These are phyloP conservation scores for Ustilago vetiveriae DNA, from an alignment of 1,284 basidiomycete species.

Conservation along the genomic window DNA sequence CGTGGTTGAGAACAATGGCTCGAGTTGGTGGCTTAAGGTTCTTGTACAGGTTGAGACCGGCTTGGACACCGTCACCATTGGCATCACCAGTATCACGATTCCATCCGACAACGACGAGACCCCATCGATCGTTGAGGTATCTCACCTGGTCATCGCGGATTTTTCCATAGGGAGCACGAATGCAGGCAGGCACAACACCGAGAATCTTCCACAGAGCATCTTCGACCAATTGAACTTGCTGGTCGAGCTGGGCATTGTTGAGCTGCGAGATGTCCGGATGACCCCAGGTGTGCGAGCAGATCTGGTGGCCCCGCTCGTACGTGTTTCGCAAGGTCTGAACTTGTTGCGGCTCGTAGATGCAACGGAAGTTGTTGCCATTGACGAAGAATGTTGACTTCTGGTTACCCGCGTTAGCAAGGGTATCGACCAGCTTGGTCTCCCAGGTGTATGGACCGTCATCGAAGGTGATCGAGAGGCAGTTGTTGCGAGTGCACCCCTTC, in stretches of 20 bases:
- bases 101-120: conserved; percentile 51
- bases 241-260: conserved; percentile 43
- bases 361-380: conserved; percentile 59
- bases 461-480: conserved; percentile 53
- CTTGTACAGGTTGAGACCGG: conserved; percentile 38
- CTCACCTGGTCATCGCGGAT: conserved; percentile 37
- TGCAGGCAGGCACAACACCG: conserved; percentile 52
- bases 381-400: conserved; percentile 58
- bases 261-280: conserved; percentile 49
- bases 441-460: conserved; percentile 58
- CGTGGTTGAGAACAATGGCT: conserved; percentile 59
- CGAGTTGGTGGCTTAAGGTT: conserved; percentile 40
- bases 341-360: conserved; percentile 41
- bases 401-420: conserved; percentile 25
- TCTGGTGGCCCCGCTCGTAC: conserved; percentile 47
- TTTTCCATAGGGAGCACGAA: conserved; percentile 56
- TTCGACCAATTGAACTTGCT: conserved; percentile 53
- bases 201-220: conserved; percentile 59
- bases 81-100: conserved; percentile 51
- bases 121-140: conserved; percentile 54
- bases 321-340: conserved; percentile 33
- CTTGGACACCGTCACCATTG: conserved; percentile 29
- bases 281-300: conserved; percentile 54
- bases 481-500: conserved; percentile 20
- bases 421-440: conserved; percentile 38